Percentiles rank a stretch among this genome's conserved stretches.
Evolutionary conservation across 1,284 basidiomycete genomes (phyloP).

Genomic region (Cutaneotrichosporon cavernicola): DNA sequence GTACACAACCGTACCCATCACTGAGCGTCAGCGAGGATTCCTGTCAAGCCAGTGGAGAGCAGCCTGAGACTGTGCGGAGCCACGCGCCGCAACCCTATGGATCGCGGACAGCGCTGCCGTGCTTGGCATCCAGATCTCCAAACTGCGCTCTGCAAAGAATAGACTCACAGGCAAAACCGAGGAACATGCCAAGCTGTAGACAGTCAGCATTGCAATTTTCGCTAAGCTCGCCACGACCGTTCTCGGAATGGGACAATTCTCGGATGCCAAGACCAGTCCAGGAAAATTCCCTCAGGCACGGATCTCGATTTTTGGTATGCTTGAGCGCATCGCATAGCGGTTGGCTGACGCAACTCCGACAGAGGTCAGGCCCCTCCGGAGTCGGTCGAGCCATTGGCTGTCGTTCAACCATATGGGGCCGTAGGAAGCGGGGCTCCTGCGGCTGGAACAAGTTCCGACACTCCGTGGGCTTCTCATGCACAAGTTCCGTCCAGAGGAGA

Average conservation of each 20-base stretch:
- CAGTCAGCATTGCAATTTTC: conserved; percentile 5
- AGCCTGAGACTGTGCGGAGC: background rate
- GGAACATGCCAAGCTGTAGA: conserved; percentile 18
- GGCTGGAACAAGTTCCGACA: background rate
- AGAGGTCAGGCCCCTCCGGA: background rate
- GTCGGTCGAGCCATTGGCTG: too few species aligned
- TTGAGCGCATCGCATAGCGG: background rate
- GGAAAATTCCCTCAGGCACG: background rate
- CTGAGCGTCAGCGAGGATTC: conserved; percentile 11
- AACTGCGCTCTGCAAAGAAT: background rate
- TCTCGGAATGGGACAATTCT: too few species aligned
- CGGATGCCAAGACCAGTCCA: too few species aligned
- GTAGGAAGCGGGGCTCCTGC: background rate
- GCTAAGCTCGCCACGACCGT: background rate
- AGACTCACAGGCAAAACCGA: conserved; percentile 20
- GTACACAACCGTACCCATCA: conserved; percentile 51
- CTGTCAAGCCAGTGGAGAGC: background rate
- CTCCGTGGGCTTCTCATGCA: background rate
- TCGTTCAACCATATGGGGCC: background rate
- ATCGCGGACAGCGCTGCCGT: too few species aligned
- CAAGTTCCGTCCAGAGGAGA: background rate
- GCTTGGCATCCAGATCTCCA: too few species aligned
- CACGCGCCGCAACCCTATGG: too few species aligned
- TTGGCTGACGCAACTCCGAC: conserved; percentile 2
- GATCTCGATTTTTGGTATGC: background rate